Base-by-base conservation (phyloP, 352 stramenopile genomes). In the Phytophthora chlamydospora region DNA sequence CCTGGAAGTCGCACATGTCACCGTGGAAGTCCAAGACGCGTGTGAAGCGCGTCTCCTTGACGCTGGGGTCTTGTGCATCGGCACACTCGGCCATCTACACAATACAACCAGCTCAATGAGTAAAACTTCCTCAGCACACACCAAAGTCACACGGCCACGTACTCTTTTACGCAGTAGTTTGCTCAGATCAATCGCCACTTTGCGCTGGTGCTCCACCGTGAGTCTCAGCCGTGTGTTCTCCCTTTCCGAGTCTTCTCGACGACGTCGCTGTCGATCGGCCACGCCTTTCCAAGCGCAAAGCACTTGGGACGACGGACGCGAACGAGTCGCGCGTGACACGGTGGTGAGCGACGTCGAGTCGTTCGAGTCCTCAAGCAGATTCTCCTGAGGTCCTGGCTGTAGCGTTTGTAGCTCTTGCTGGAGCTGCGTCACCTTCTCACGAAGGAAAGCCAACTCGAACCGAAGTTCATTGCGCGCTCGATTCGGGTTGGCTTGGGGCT, bases 381-480 rank as follows among this genome's bases (percentile, higher is more conserved):
- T 57, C 3, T 49, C 36, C 19, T 52, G 11, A 3, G 42, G 21
- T 31, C 31, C 36, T 3, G 43, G 36, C 36, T 70, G 58, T n/a
- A 89, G 44, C 16, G 64, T 61, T 4, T 68, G 75, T 34, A 91
- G 47, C 58, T 91, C 85, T 4, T 73, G 65, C 27, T 88, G 75
- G 45, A 91, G 57, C 16, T 68, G 73, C 17, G 82, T 80, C n/a
- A 80, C 80, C 54, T 89, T 91, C 38, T 89, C 66, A 43, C 84
- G 85, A 16, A 93, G 55, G 59, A 91, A 93, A 6, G 62, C 64
- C 19, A 84, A 66, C 19, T 93, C 82, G 27, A 91, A 85, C 47
- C 89, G 88, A 14, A 68, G 62, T 19, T 75, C 62, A 12, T 75
- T 72, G 24, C 67, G 62, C 17, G 62, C 67, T 13, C 67, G 56